Base-by-base conservation (phyloP, 2,329 filamentous ascomycete genomes). In the Plectosphaerella cucumerina region DNA sequence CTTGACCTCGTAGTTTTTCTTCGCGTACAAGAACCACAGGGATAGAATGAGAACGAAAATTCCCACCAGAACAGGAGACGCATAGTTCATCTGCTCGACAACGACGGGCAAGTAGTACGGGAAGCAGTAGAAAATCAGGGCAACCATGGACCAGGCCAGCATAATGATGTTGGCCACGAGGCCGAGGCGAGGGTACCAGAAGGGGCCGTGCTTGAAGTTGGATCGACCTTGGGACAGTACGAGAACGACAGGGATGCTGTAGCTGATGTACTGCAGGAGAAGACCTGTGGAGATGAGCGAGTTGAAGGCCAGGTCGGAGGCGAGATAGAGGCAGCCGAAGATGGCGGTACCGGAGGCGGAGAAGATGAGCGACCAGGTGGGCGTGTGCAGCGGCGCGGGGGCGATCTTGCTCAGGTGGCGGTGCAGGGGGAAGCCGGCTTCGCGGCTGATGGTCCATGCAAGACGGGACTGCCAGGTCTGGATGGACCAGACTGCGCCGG, bases 401-500 rank as follows among this genome's bases (percentile, higher is more conserved):
- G 55, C 43, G 11, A 64, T 52, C 43, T 57, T 58, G 50, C 56
- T 56, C 12, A 64, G 52, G 22, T 62, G 47, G 1, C 53, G 50
- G 17, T 60, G 57, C 3, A 62, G 51, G 2, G 60, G 61, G 35
- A 63, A 60, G 1, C 61, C 60, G 9, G 48, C 51, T 21, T 64
- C 59, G 15, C 60, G 59, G 33, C 59, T 60, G 43, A 63, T 62
- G 5, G 59, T 59, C 61, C 62, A 63, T 0, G 62, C 60, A 5
- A 64, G 56, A 8, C 62, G 57, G 14, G 62, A 64, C 35, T 64
- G 60, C 61, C 62, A 64, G 0, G 58, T 63, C 17, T 63, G 61
- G 21, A 62, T 61, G 3, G 58, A 58, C 60, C 60, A 63, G 20
- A 63, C 55, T 1, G 59, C 55, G 12, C 59, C 58, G 8, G 53